Conservation (phyloP, 2,329 filamentous ascomycete genomes). For the Beauveria pseudobassiana region DNA sequence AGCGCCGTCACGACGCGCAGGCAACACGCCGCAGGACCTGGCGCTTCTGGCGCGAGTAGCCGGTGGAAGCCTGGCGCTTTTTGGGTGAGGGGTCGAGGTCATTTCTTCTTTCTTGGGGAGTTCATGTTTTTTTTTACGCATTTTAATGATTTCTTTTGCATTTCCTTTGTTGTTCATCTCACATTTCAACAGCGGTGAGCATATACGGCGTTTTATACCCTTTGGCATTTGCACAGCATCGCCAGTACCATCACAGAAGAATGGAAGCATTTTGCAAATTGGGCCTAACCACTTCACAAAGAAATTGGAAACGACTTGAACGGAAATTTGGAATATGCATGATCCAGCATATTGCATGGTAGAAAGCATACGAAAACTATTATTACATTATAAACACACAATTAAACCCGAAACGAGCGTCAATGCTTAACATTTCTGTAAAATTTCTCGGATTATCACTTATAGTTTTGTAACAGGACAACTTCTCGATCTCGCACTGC, state of each 20-base stretch:
- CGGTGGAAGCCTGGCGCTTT: background rate
- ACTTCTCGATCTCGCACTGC: background rate
- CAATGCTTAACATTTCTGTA: background rate
- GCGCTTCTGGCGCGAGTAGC: slow-evolving; percentile 15
- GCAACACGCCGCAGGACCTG: slow-evolving; percentile 11
- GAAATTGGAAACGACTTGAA: slow-evolving; percentile 16
- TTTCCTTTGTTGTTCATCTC: background rate
- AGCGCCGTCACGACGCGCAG: slow-evolving; percentile 11
- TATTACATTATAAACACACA: background rate
- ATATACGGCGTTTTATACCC: slow-evolving; percentile 32
- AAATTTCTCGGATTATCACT: background rate
- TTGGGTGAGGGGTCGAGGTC: background rate
- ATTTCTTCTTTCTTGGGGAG: background rate
- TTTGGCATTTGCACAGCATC: slow-evolving; percentile 12
- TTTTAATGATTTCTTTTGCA: slow-evolving; percentile 6
- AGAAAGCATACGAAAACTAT: background rate
- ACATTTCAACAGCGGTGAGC: slow-evolving; percentile 17
- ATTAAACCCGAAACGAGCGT: background rate
- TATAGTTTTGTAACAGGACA: too few relatives aligned
- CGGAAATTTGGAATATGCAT: background rate
- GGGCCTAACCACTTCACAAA: slow-evolving; percentile 16
- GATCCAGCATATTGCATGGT: background rate
- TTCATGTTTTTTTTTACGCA: background rate
- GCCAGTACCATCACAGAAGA: slow-evolving; percentile 7
- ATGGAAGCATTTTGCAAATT: slow-evolving; percentile 12